phyloP scores from a whole-genome alignment of 805 yeast species.

The Candida nanaspora region DNA sequence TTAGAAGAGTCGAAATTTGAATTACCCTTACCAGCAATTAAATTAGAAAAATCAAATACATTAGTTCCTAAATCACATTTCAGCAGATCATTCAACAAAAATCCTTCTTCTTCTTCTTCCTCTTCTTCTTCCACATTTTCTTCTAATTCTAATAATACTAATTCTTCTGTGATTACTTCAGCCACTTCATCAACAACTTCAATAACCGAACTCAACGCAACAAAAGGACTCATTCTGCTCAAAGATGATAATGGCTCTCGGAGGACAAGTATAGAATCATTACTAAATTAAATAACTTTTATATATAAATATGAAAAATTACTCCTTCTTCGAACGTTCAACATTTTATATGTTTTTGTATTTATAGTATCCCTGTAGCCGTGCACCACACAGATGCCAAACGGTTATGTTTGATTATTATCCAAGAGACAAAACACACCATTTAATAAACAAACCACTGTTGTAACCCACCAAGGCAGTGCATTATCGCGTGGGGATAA shows the following conservation, averaged over 20 bases:
- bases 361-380: too few species aligned
- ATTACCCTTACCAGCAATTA: neutral
- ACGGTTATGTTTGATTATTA: too few species aligned
- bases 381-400: too few species aligned
- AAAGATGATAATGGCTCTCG: slow-evolving; percentile 4
- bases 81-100: neutral
- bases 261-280: slow-evolving; percentile 12
- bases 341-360: too few species aligned
- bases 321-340: too few species aligned
- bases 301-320: too few species aligned
- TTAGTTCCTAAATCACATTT: neutral
- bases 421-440: too few species aligned
- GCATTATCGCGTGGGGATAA: too few species aligned
- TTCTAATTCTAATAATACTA: neutral
- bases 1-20: neutral
- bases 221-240: slow-evolving; percentile 12
- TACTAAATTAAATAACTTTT: slow-evolving; percentile 12
- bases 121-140: neutral
- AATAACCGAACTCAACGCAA: slow-evolving; percentile 7
- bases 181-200: slow-evolving; percentile 1
- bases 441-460: too few species aligned
- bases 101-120: neutral
- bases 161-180: neutral
- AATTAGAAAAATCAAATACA: neutral
- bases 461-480: too few species aligned